These are phyloP conservation scores for Pseudocercospora vitis DNA, from an alignment of 2,329 filamentous ascomycete genomes.

Conservation along the genomic window DNA sequence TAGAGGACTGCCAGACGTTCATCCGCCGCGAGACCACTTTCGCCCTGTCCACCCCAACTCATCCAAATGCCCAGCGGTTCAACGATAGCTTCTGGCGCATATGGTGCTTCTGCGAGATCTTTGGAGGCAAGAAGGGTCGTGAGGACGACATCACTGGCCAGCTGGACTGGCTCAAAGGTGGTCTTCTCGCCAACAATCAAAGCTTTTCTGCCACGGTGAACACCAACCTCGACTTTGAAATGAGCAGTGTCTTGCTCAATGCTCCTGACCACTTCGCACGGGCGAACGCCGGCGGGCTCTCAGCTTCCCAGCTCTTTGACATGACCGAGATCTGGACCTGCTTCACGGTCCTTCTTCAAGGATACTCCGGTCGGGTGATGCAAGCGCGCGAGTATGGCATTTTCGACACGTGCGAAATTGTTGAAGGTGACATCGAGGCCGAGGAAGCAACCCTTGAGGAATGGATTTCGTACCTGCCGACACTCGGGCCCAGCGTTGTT, in stretches of 20 bases:
- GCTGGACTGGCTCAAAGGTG: slow-evolving; percentile 64
- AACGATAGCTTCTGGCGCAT: slow-evolving; percentile 65
- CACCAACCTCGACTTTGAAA: slow-evolving; percentile 49
- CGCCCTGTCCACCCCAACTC: slow-evolving; percentile 52
- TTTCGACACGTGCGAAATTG: slow-evolving; percentile 52
- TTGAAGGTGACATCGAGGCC: slow-evolving; percentile 50
- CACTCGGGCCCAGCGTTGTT: slow-evolving; percentile 58
- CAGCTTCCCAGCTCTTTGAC: slow-evolving; percentile 59
- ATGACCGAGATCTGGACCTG: slow-evolving; percentile 67
- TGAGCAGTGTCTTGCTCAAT: slow-evolving; percentile 56
- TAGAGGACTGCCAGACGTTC: slow-evolving; percentile 57
- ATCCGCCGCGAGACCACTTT: slow-evolving; percentile 57
- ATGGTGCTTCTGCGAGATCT: slow-evolving; percentile 66
- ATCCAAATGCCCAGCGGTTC: slow-evolving; percentile 50
- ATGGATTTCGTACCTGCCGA: slow-evolving; percentile 62
- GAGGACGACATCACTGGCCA: slow-evolving; percentile 61
- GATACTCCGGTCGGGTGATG: slow-evolving; percentile 54
- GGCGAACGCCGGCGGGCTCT: slow-evolving; percentile 57
- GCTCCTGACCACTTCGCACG: slow-evolving; percentile 58
- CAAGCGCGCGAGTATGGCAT: slow-evolving; percentile 58
- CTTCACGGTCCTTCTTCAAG: slow-evolving; percentile 56
- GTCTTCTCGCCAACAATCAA: slow-evolving; percentile 51
- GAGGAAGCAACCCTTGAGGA: slow-evolving; percentile 60
- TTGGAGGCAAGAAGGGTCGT: slow-evolving; percentile 58
- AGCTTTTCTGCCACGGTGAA: slow-evolving; percentile 48